These are phyloP conservation scores for Backusella sp. DNA, from an alignment of 192 early-diverging fungal genomes.

Conservation along the genomic window DNA sequence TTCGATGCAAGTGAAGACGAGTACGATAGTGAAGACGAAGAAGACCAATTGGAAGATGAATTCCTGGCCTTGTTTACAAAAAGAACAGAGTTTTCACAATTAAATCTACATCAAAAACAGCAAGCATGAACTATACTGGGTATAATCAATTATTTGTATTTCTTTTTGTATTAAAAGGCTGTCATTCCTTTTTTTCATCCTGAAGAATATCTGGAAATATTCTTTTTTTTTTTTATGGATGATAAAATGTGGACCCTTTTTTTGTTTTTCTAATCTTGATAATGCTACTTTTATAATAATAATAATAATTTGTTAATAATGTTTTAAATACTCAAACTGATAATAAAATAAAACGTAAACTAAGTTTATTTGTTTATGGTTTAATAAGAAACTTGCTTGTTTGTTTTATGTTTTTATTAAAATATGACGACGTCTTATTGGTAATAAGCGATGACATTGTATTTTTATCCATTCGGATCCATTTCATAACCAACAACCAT, in stretches of 20 bases:
- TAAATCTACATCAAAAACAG: not conserved
- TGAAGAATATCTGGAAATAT: not conserved
- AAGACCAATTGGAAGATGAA: slow-evolving; percentile 17
- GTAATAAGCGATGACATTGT: no score
- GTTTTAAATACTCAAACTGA: not conserved
- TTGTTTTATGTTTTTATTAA: not conserved
- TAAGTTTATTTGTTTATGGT: not conserved
- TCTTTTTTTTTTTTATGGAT: not conserved
- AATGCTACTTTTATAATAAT: not conserved
- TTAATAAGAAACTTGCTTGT: not conserved
- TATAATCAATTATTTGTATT: not conserved
- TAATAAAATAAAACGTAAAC: not conserved
- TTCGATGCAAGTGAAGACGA: slow-evolving; percentile 55
- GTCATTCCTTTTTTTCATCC: not conserved
- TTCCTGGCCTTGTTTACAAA: not conserved
- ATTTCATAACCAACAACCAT: no score
- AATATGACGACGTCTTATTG: no score
- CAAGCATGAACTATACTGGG: not conserved
- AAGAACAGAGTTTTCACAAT: not conserved
- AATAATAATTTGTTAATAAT: not conserved
- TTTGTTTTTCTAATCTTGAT: not conserved
- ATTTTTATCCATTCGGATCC: no score
- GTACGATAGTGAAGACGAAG: slow-evolving; percentile 16
- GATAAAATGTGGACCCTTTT: no score
- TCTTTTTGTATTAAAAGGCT: not conserved